Base-by-base conservation (phyloP, 352 stramenopile genomes). In the Pythium aquatile region DNA sequence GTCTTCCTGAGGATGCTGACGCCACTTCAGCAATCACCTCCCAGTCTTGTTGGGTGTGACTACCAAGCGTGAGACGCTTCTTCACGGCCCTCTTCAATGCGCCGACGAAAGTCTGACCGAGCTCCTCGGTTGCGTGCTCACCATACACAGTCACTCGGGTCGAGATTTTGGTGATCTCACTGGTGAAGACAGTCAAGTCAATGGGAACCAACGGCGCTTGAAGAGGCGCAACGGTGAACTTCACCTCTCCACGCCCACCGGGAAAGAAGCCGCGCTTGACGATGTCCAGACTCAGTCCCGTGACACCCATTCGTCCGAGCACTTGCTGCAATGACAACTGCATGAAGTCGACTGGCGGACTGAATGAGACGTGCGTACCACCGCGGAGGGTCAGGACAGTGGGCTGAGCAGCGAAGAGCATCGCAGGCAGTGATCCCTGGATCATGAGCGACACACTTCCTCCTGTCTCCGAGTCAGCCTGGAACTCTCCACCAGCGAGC, bases 401-500 rank as follows among this genome's bases (percentile, higher is more conserved):
- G 0, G 66, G 51, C 0, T 46, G 51, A 1, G 46, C 48, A 42
- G 75, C 67, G 48, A 84, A 87, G 2, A 79, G 49, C 48, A 87
- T 63, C 3, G 81, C 70, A 0, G 83, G 81, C 8, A 90, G 51
- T 14, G 70, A 75, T 40, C 83, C 79, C 59, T 92, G 83, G 28
- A 90, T 70, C 78, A 90, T 90, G 9, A 92, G 59, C 8, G 79
- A 79, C 5, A 90, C 61, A 49, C 76, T 88, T 5, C 83, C 79
- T 28, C 78, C 77, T 1, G 78, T 90, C 20, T 72, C 66, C 2
- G 83, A 85, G 13, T 56, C 69, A n/a, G 74, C 76, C 37, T 61
- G 55, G 10, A 83, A 75, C 0, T 37, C 52, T 3, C 65, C 66
- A 29, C 66, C 72, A 10, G 28, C 24, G 5, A 76, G 37, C 4